phyloP scores from a whole-genome alignment of 306 rosid species.

The Quercus suber region DNA sequence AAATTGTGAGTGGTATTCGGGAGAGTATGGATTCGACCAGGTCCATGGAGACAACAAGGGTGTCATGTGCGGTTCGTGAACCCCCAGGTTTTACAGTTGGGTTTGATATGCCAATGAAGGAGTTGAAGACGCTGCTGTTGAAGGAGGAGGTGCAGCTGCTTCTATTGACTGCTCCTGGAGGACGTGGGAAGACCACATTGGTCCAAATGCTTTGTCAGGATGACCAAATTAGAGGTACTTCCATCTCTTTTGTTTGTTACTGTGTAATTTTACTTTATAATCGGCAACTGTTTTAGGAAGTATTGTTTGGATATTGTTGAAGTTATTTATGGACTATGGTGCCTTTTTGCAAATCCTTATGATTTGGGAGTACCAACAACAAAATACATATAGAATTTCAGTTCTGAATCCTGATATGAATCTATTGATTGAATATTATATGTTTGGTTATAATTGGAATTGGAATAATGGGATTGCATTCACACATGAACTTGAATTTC shows the following conservation, averaged over 20 bases:
- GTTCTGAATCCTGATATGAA: too few relatives aligned
- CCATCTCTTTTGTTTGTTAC: not conserved
- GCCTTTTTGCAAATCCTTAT: too few relatives aligned
- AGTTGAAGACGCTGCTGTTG: constrained; percentile 46
- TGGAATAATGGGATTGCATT: not conserved
- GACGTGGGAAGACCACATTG: constrained; percentile 56
- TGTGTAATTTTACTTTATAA: not conserved
- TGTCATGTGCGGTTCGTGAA: constrained; percentile 29
- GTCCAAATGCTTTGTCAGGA: constrained; percentile 45
- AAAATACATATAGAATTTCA: too few relatives aligned
- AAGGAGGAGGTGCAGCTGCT: constrained; percentile 17
- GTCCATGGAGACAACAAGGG: not conserved
- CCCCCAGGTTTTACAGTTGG: constrained; percentile 39
- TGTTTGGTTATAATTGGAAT: not conserved
- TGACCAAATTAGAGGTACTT: constrained; percentile 38
- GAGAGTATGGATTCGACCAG: not conserved
- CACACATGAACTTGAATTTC: not conserved
- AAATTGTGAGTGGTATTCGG: not conserved
- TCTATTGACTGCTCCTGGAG: constrained; percentile 46
- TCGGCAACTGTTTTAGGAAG: not conserved
- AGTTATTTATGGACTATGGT: too few relatives aligned
- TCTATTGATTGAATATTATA: too few relatives aligned
- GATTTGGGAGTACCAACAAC: too few relatives aligned
- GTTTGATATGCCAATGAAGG: constrained; percentile 39
- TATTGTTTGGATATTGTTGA: too few relatives aligned